Conservation (phyloP, 1,284 basidiomycete genomes). For the Trametes polyzona region DNA sequence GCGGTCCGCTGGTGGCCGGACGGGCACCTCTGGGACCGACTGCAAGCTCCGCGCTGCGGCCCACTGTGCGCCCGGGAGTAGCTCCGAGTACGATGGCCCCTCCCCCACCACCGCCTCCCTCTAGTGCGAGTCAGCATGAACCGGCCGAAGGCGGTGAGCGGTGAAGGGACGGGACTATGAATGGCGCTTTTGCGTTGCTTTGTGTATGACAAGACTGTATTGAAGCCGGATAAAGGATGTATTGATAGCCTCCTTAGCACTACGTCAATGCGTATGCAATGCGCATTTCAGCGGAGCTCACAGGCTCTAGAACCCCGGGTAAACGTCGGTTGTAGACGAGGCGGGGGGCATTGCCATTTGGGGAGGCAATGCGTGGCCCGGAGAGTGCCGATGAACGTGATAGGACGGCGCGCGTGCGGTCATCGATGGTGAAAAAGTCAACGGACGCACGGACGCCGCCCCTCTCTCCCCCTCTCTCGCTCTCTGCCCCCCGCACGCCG, state of each 20-base stretch:
- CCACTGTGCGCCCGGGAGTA: neutral
- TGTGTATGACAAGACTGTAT: neutral
- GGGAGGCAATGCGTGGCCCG: conserved; percentile 16
- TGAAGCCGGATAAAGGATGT: neutral
- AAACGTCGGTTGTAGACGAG: conserved; percentile 8
- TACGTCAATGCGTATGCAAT: neutral
- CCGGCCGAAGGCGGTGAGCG: conserved; percentile 8
- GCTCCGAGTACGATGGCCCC: conserved; percentile 10
- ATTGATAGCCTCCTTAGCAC: neutral
- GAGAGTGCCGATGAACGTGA: conserved; percentile 21
- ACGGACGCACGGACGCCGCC: conserved; percentile 9
- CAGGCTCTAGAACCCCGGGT: conserved; percentile 5
- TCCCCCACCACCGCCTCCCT: conserved; percentile 16
- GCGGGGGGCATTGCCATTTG: conserved; percentile 4
- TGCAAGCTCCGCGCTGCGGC: conserved; percentile 27
- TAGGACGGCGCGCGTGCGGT: conserved; percentile 16
- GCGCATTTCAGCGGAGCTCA: neutral
- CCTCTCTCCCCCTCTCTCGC: conserved; percentile 7
- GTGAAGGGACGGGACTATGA: neutral
- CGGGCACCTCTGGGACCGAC: conserved; percentile 31
- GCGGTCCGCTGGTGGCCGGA: conserved; percentile 23
- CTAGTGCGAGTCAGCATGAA: conserved; percentile 7
- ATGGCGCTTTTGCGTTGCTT: neutral
- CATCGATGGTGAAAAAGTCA: conserved; percentile 32
- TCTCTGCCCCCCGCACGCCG: neutral